Conservation (phyloP, 2,329 filamentous ascomycete genomes). For the Pseudopithomyces maydicus region DNA sequence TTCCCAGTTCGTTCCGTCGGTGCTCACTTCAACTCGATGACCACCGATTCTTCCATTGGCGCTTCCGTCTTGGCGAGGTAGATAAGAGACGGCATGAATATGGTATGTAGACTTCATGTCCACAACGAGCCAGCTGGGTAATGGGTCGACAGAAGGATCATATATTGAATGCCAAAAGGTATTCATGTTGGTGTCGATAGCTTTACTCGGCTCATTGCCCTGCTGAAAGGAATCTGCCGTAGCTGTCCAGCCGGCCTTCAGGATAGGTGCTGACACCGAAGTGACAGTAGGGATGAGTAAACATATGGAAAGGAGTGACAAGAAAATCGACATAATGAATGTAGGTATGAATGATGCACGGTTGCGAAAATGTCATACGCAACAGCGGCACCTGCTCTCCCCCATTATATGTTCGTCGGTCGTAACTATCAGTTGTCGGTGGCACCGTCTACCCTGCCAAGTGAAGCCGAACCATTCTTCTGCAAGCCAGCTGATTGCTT, state of each 20-base stretch:
- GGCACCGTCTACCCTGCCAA: background rate
- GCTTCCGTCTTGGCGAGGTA: slow-evolving; percentile 39
- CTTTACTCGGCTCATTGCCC: slow-evolving; percentile 28
- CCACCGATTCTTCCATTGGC: slow-evolving; percentile 44
- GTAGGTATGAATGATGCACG: background rate
- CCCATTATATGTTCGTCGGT: background rate
- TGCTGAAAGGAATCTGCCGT: slow-evolving; percentile 30
- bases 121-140: slow-evolving; percentile 39
- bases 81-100: slow-evolving; percentile 39
- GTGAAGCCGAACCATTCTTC: background rate
- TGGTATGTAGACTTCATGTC: slow-evolving; percentile 38
- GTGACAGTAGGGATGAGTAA: slow-evolving; percentile 9
- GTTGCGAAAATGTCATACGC: background rate
- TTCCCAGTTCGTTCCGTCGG: slow-evolving; percentile 34
- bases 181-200: slow-evolving; percentile 35
- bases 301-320: slow-evolving; percentile 2
- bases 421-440: background rate
- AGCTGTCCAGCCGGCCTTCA: slow-evolving; percentile 29
- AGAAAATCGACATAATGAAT: slow-evolving; percentile 10
- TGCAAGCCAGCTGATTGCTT: background rate
- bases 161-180: slow-evolving; percentile 44
- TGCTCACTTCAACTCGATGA: slow-evolving; percentile 39
- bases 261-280: slow-evolving; percentile 23
- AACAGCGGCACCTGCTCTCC: background rate
- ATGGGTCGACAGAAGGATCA: slow-evolving; percentile 17